Evolutionary conservation across 2,329 filamentous ascomycete species (phyloP).

Genomic region (Trichoderma citrinoviride): DNA sequence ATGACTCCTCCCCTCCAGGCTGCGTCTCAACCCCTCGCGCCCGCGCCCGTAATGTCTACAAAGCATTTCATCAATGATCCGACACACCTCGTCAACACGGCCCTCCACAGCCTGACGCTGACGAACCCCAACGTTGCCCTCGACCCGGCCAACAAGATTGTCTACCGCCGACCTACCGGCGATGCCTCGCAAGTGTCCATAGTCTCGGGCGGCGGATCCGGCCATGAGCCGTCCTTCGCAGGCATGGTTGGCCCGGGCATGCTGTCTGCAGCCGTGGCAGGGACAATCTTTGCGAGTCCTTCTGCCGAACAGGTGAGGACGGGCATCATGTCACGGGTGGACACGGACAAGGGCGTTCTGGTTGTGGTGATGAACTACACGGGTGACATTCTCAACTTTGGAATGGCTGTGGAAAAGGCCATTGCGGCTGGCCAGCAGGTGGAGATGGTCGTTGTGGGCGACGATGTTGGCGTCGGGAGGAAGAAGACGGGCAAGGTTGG

Average conservation of each 20-base stretch:
- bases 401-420: conserved; percentile 89
- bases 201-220: conserved; percentile 83
- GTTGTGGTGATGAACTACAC: conserved; percentile 98
- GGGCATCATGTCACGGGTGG: conserved; percentile 71
- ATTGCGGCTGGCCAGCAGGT: conserved; percentile 72
- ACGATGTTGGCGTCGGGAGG: conserved; percentile 87
- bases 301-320: conserved; percentile 77
- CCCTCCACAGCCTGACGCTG: conserved; percentile 72
- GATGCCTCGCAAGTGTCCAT: conserved; percentile 68
- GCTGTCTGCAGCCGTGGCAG: conserved; percentile 77
- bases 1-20: not conserved
- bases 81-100: conserved; percentile 70
- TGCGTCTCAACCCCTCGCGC: not conserved
- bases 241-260: conserved; percentile 81
- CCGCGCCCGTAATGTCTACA: conserved; percentile 43
- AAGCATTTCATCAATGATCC: conserved; percentile 93
- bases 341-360: conserved; percentile 69
- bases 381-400: conserved; percentile 86
- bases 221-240: conserved; percentile 86
- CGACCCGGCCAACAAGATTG: conserved; percentile 76
- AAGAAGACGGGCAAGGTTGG: conserved; percentile 86
- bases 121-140: conserved; percentile 82
- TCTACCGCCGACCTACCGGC: conserved; percentile 65
- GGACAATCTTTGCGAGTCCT: conserved; percentile 82
- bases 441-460: conserved; percentile 88